A percentile compares a stretch with the other conserved stretches of the same genome.
phyloP scores from a whole-genome alignment of 371 early-diverging fungal genomes.

The Quaeritorhiza haematococci region DNA sequence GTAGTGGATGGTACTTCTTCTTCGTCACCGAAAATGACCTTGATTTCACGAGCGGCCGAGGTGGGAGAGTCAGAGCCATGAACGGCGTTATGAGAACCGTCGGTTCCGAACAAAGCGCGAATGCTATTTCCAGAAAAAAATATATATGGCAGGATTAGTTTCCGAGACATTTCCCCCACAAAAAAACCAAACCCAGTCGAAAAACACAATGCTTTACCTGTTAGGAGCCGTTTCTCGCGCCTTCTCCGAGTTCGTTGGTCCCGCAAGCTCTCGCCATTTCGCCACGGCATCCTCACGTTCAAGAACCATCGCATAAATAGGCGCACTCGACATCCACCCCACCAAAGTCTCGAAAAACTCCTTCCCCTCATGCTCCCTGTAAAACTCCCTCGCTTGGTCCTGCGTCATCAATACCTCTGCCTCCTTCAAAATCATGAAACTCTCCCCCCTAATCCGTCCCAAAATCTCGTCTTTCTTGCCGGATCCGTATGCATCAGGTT shows the following conservation, averaged over 20 bases:
- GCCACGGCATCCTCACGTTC: constrained; percentile 55
- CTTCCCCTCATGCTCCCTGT: constrained; percentile 39
- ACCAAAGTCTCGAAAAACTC: background rate
- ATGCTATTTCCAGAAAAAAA: constrained; percentile 16
- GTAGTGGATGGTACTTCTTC: background rate
- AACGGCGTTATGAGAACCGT: constrained; percentile 61
- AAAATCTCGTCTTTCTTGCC: constrained; percentile 36
- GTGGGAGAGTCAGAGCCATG: constrained; percentile 68
- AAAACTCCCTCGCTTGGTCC: constrained; percentile 43
- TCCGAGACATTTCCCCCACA: too few relatives aligned
- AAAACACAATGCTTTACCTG: background rate
- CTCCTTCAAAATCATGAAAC: constrained; percentile 33
- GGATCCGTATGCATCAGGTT: constrained; percentile 32
- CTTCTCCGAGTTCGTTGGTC: constrained; percentile 55
- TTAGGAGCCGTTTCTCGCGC: constrained; percentile 47
- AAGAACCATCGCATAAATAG: constrained; percentile 63
- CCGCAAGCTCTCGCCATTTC: constrained; percentile 58
- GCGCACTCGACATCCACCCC: constrained; percentile 43
- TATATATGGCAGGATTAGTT: background rate
- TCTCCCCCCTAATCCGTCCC: constrained; percentile 38
- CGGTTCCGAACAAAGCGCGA: constrained; percentile 58
- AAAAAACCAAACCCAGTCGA: background rate
- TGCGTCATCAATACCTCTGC: constrained; percentile 50
- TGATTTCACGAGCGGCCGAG: constrained; percentile 64
- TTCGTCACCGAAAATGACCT: constrained; percentile 49